A percentile compares a stretch with the other conserved stretches of the same genome.
phyloP scores from a whole-genome alignment of 345 rosid genomes.

The Erucastrum elatum region DNA sequence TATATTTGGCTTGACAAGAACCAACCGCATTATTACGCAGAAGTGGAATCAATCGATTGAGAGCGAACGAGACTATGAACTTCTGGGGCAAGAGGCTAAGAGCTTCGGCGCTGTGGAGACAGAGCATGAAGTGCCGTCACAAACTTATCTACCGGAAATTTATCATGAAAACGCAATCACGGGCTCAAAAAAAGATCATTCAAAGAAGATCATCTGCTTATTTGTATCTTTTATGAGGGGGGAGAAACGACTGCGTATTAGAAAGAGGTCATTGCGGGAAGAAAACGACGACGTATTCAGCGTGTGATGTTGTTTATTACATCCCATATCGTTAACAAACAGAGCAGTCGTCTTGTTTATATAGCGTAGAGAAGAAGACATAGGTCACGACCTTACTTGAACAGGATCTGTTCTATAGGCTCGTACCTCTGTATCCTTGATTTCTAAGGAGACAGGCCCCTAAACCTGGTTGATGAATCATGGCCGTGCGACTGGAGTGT shows the following conservation, averaged over 20 bases:
- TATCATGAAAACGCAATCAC: background rate
- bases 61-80: no score
- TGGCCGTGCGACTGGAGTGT: background rate
- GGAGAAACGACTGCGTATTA: background rate
- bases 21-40: no score
- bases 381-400: background rate
- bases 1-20: no score
- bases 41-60: no score
- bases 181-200: background rate
- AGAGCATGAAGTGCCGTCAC: no score
- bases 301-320: background rate
- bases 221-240: background rate
- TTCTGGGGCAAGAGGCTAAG: no score
- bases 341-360: background rate
- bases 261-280: no score
- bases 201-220: background rate
- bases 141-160: no score
- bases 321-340: background rate
- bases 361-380: background rate
- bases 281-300: background rate
- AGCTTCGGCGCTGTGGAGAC: no score
- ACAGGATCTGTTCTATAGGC: background rate
- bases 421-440: background rate
- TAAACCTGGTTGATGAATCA: background rate
- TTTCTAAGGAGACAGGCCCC: background rate